These are phyloP conservation scores for Globisporangium yorkense DNA, from an alignment of 352 stramenopile species.

Conservation along the genomic window DNA sequence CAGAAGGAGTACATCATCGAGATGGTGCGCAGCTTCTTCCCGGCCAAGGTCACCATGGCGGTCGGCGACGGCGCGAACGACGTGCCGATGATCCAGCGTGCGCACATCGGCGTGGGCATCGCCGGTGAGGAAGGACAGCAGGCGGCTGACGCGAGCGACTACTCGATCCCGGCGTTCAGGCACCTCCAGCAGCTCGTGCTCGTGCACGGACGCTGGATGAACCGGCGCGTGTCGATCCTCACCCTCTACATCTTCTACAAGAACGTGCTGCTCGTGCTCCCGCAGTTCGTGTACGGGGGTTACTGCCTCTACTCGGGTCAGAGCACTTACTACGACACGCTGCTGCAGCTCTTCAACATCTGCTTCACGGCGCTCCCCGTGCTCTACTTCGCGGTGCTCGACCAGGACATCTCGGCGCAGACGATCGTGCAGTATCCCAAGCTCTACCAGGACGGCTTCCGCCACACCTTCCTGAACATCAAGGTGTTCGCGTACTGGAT, in stretches of 20 bases:
- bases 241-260: conserved; percentile 89
- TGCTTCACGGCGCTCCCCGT: conserved; percentile 72
- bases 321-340: conserved; percentile 67
- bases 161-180: conserved; percentile 85
- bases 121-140: conserved; percentile 67
- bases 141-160: conserved; percentile 87
- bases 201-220: conserved; percentile 81
- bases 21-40: conserved; percentile 68
- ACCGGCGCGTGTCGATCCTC: conserved; percentile 52
- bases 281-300: conserved; percentile 70
- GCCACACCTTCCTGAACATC: conserved; percentile 44
- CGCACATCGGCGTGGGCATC: conserved; percentile 61
- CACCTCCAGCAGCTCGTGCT: conserved; percentile 81
- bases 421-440: conserved; percentile 39
- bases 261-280: conserved; percentile 74
- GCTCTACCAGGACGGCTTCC: conserved; percentile 49
- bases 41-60: conserved; percentile 60
- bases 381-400: conserved; percentile 51
- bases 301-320: conserved; percentile 76
- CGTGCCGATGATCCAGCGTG: conserved; percentile 89
- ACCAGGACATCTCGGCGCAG: conserved; percentile 45
- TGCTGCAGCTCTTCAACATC: conserved; percentile 79
- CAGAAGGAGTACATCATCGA: conserved; percentile 97
- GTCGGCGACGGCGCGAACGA: conserved; percentile 92
- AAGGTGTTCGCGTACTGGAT: conserved; percentile 52